Percentiles rank a stretch among this genome's conserved stretches.
Conservation (phyloP, 306 rosid species). For the Medicago ruthenica region DNA sequence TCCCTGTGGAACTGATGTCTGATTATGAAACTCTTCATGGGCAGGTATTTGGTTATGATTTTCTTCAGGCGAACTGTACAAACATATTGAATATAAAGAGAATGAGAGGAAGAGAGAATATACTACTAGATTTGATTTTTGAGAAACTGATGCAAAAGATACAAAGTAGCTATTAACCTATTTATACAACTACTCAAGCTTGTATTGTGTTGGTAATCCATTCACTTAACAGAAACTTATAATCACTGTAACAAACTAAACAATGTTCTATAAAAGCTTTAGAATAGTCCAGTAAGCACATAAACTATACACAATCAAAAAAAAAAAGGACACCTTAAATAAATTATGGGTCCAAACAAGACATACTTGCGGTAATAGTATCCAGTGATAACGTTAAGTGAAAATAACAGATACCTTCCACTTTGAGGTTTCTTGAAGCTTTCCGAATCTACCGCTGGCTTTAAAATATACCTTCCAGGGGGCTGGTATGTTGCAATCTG, state of each 20-base stretch:
- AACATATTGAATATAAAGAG: constrained; percentile 5
- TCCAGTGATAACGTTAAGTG: constrained; percentile 12
- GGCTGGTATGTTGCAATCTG: constrained; percentile 86
- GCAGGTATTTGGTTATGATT: constrained; percentile 58
- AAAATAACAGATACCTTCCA: constrained; percentile 72
- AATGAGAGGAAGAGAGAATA: constrained; percentile 17
- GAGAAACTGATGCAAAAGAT: constrained; percentile 18
- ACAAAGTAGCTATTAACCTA: constrained; percentile 8
- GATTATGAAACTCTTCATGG: constrained; percentile 63
- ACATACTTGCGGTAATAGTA: constrained; percentile 10
- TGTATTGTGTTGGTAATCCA: not conserved
- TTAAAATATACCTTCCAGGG: constrained; percentile 79
- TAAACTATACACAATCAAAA: not conserved
- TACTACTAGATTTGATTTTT: constrained; percentile 11
- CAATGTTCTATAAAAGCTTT: constrained; percentile 4
- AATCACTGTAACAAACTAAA: constrained; percentile 2
- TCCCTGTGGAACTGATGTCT: constrained; percentile 56
- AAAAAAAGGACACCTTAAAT: constrained; percentile 30
- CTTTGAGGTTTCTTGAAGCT: constrained; percentile 66
- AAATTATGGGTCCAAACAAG: constrained; percentile 36
- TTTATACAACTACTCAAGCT: constrained; percentile 5
- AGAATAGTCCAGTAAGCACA: not conserved
- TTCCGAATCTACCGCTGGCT: constrained; percentile 68
- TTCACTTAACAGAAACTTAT: not conserved
- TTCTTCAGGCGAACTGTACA: constrained; percentile 82